phyloP scores from a whole-genome alignment of 2,329 filamentous ascomycete species.

The Alternaria sp. region DNA sequence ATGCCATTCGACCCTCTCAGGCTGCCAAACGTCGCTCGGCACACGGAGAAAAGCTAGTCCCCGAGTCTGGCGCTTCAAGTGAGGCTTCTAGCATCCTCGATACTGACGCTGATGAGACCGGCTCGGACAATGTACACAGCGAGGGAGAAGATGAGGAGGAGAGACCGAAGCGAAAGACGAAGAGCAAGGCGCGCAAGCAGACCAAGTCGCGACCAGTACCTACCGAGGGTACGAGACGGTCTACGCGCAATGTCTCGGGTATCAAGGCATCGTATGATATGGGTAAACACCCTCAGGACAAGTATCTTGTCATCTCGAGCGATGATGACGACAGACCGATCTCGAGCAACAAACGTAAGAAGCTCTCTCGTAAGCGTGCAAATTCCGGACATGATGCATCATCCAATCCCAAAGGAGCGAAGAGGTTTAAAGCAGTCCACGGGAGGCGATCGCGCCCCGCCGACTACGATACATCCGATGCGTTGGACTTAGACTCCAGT shows the following conservation, averaged over 20 bases:
- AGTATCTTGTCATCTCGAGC: conserved; percentile 16
- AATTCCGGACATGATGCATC: background rate
- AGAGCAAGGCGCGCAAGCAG: conserved; percentile 17
- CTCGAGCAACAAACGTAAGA: background rate
- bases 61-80: background rate
- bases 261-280: conserved; percentile 31
- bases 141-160: conserved; percentile 7
- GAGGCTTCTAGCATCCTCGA: background rate
- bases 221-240: conserved; percentile 25
- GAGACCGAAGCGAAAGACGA: background rate
- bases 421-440: background rate
- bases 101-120: background rate
- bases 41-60: conserved; percentile 21
- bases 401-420: background rate
- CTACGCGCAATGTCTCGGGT: conserved; percentile 27
- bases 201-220: background rate
- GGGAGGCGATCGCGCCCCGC: background rate
- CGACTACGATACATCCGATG: background rate
- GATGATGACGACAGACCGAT: background rate
- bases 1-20: conserved; percentile 31
- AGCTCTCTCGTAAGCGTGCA: background rate
- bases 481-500: background rate
- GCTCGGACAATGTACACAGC: conserved; percentile 7
- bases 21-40: conserved; percentile 34
- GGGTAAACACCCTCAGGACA: conserved; percentile 39